Base-by-base conservation (phyloP, 1,284 basidiomycete genomes). In the Moesziomyces sp. region DNA sequence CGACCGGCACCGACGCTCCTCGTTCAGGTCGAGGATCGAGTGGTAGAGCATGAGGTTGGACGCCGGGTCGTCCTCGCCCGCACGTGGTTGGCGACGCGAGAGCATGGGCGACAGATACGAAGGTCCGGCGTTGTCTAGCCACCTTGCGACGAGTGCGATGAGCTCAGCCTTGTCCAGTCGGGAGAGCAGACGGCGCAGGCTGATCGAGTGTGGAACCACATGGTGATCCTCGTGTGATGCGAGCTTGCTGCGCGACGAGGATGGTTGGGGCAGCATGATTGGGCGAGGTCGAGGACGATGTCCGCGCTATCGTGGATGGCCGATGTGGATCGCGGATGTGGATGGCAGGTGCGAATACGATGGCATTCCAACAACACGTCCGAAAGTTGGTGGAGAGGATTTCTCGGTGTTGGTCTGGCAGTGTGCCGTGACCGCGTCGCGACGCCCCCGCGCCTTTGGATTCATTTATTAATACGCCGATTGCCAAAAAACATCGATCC, bases 131-230 rank as follows among this genome's bases (percentile, higher is more conserved):
- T 58, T 49, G 57, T 59, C 57, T 48, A 75, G 67, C 73, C 73
- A 75, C 51, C 64, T 13, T 24, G 62, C 52, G 3, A 61, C 68
- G 30, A 75, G 58, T 0, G 59, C 52, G 40, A 68, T 44, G 19
- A 75, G 58, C 40, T 75, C 68, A 19, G 60, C 26, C 40, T 75
- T 75, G 52, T 75, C 73, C 40, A 75, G 64, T 0, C 68, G 58
- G 10, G 63, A 55, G 13, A 75, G 44, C 13, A 75, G 57, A 16
- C 68, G 55, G 16, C 73, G 73, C 8, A 65, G 46, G 26, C 58
- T 52, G 54, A 74, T 58, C 10, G 71, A 74, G 24, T 74, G 71
- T 24, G 65, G 55, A 2, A 74, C 62, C 8, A 59, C 43, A 8
- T 74, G 60, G 19, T 65, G 46, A 40, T 74, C 65, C 21, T 48